Conservation (phyloP, 192 early-diverging fungal species). For the Mortierella claussenii region DNA sequence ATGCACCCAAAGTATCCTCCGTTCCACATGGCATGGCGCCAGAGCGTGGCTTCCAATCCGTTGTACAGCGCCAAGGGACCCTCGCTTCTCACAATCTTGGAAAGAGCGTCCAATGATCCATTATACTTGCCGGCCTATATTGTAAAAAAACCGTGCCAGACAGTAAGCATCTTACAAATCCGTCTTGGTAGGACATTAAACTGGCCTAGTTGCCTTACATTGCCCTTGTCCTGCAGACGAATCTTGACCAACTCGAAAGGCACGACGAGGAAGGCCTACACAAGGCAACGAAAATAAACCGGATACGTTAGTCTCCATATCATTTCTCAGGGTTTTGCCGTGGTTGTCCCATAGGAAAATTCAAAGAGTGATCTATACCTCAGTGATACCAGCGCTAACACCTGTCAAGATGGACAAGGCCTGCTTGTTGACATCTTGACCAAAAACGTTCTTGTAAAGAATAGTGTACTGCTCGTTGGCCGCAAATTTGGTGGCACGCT, state of each 20-base stretch:
- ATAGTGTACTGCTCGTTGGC: constrained; percentile 89
- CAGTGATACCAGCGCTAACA: constrained; percentile 90
- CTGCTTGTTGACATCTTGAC: constrained; percentile 79
- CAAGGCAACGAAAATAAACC: not conserved
- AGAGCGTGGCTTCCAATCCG: constrained; percentile 93
- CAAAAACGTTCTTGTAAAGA: constrained; percentile 76
- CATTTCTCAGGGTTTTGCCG: no score
- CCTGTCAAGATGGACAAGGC: constrained; percentile 85
- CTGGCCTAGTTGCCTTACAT: constrained; percentile 71
- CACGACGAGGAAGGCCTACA: constrained; percentile 82
- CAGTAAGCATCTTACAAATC: no score
- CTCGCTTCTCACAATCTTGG: constrained; percentile 84
- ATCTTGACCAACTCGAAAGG: constrained; percentile 97
- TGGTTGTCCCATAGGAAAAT: no score
- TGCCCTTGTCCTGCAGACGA: constrained; percentile 91
- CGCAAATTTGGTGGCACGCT: constrained; percentile 97
- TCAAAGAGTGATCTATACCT: no score
- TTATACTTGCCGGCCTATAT: constrained; percentile 82
- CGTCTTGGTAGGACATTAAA: no score
- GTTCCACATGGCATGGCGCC: constrained; percentile 97
- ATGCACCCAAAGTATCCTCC: constrained; percentile 95
- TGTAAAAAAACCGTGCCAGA: not conserved
- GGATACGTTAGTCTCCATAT: no score
- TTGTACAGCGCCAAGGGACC: constrained; percentile 86
- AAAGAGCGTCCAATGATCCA: constrained; percentile 81